Conservation (phyloP, 352 stramenopile genomes). For the Phytophthora palmivora region DNA sequence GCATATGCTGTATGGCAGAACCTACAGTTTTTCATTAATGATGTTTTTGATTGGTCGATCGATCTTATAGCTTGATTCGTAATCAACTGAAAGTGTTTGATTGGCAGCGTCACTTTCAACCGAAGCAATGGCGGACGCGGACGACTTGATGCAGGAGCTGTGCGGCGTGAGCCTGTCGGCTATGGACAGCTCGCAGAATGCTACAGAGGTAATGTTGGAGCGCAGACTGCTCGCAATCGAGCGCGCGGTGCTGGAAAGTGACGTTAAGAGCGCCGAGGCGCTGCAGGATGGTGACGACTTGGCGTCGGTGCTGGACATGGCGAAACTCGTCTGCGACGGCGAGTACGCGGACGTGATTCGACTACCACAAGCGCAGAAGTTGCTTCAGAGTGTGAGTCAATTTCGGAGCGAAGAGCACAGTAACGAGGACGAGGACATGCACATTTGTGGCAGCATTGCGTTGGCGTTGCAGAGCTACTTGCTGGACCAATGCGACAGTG, state of each 20-base stretch:
- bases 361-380: slow-evolving; percentile 36
- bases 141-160: slow-evolving; percentile 72
- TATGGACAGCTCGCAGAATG: slow-evolving; percentile 47
- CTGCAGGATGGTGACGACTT: slow-evolving; percentile 26
- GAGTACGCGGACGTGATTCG: slow-evolving; percentile 69
- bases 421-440: slow-evolving; percentile 36
- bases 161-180: slow-evolving; percentile 57
- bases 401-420: slow-evolving; percentile 23
- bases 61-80: no score
- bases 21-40: not conserved
- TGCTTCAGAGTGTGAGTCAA: slow-evolving; percentile 33
- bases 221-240: slow-evolving; percentile 52
- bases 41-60: no score
- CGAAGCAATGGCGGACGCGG: slow-evolving; percentile 55
- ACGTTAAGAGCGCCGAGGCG: slow-evolving; percentile 35
- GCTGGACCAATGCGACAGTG: slow-evolving; percentile 35
- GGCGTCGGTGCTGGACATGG: slow-evolving; percentile 49
- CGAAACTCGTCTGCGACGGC: slow-evolving; percentile 63
- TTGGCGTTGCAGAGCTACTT: slow-evolving; percentile 52
- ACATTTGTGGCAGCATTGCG: slow-evolving; percentile 58
- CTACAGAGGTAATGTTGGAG: slow-evolving; percentile 45
- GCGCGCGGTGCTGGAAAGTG: slow-evolving; percentile 66
- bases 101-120: slow-evolving; percentile 14
- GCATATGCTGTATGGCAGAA: no score
- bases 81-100: no score